Conservation (phyloP, 1,284 basidiomycete species). For the Volvariella surrecta region DNA sequence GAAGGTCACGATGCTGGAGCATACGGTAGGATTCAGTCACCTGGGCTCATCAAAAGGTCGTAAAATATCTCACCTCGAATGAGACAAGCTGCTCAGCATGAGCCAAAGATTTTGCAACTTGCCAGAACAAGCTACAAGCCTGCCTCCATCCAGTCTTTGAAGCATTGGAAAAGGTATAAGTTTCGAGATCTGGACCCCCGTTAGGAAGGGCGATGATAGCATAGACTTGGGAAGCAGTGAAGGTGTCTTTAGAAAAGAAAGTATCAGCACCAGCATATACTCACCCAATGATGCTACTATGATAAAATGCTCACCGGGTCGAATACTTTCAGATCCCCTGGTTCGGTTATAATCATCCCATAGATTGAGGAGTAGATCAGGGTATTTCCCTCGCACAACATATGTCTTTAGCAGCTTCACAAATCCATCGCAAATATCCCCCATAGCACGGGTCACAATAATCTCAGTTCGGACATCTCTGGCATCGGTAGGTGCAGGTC, state of each 20-base stretch:
- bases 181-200: conserved; percentile 85
- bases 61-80: conserved; percentile 70
- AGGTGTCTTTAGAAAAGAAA: conserved; percentile 46
- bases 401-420: conserved; percentile 75
- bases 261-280: not conserved
- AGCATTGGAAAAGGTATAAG: conserved; percentile 54
- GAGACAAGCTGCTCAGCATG: conserved; percentile 70
- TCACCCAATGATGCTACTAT: too few relatives aligned
- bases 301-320: conserved; percentile 58
- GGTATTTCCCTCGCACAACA: conserved; percentile 82
- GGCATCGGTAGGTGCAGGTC: conserved; percentile 60
- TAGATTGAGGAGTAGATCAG: conserved; percentile 62
- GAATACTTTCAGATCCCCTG: conserved; percentile 75
- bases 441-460: conserved; percentile 76
- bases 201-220: conserved; percentile 85
- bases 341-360: conserved; percentile 80
- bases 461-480: conserved; percentile 84
- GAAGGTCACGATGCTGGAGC: conserved; percentile 87
- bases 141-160: conserved; percentile 69
- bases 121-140: conserved; percentile 87
- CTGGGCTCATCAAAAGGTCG: not conserved
- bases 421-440: conserved; percentile 66
- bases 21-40: conserved; percentile 5
- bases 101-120: conserved; percentile 71
- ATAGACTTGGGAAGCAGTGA: conserved; percentile 72